phyloP scores from a whole-genome alignment of 176 grass and related monocot species.

The Zoysia japonica region DNA sequence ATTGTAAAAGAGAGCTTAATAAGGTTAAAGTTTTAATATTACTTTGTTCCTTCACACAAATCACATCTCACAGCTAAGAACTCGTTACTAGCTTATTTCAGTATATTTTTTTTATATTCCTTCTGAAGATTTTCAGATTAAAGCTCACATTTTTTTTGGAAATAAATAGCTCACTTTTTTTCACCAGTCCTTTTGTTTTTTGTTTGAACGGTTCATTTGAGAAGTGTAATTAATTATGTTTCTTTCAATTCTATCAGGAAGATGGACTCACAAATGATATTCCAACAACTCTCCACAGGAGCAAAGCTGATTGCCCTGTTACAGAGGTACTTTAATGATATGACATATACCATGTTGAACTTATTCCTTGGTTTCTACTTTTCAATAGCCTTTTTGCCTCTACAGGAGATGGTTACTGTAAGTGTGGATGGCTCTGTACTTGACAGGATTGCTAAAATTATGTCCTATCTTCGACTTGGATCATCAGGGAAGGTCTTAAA shows the following conservation, averaged over 20 bases:
- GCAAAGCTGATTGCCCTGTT: constrained; percentile 93
- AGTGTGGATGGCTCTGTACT: constrained; percentile 64
- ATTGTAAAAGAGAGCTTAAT: background rate
- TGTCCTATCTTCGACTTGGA: constrained; percentile 97
- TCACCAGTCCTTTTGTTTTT: background rate
- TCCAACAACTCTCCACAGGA: constrained; percentile 95
- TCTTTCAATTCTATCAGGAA: constrained; percentile 58
- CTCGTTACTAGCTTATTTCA: background rate
- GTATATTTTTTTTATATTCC: background rate
- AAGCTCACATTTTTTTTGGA: too few species aligned
- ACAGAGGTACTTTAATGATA: constrained; percentile 52
- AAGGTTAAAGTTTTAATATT: background rate
- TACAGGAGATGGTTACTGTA: constrained; percentile 95
- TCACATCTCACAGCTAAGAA: background rate
- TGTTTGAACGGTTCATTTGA: background rate
- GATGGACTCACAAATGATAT: constrained; percentile 89
- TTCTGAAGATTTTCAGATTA: background rate
- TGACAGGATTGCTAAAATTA: constrained; percentile 99
- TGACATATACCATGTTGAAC: background rate
- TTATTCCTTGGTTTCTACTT: background rate
- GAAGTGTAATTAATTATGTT: background rate
- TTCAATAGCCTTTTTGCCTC: constrained; percentile 37
- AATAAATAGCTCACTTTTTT: background rate
- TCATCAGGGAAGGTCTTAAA: constrained; percentile 97
- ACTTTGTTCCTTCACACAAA: background rate